Percentiles rank a stretch among this genome's conserved stretches.
Conservation (phyloP, 2,329 filamentous ascomycete species). For the Xylaria sp. region DNA sequence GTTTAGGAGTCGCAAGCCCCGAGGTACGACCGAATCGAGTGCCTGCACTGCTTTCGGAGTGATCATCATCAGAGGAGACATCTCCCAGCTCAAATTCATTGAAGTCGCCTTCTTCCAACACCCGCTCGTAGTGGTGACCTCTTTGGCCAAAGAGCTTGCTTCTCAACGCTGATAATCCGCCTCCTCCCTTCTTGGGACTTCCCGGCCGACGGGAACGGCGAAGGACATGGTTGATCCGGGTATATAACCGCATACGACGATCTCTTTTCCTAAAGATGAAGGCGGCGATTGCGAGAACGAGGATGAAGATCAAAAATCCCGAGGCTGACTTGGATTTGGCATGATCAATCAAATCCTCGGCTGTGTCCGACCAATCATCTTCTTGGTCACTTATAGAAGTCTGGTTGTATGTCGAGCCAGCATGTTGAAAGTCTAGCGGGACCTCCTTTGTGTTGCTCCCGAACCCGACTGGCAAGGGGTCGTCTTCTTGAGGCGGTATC, state of each 20-base stretch:
- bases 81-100: constrained; percentile 80
- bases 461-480: constrained; percentile 81
- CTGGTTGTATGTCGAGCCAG: constrained; percentile 62
- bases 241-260: constrained; percentile 66
- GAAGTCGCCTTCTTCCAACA: constrained; percentile 79
- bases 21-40: constrained; percentile 64
- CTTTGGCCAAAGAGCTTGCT: constrained; percentile 70
- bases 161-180: constrained; percentile 56
- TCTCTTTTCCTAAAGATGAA: constrained; percentile 84
- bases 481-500: constrained; percentile 67
- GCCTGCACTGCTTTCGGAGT: constrained; percentile 63
- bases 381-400: constrained; percentile 45
- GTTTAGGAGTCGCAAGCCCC: constrained; percentile 71
- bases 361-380: constrained; percentile 60
- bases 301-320: constrained; percentile 76
- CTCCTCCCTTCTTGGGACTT: constrained; percentile 52
- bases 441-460: constrained; percentile 78
- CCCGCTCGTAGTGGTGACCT: constrained; percentile 74
- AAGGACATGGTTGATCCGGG: constrained; percentile 54
- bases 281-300: constrained; percentile 71
- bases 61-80: constrained; percentile 66
- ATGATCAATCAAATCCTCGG: constrained; percentile 67
- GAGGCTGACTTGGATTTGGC: constrained; percentile 72
- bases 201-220: constrained; percentile 52
- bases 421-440: constrained; percentile 82